These are phyloP conservation scores for Blastobotrys niveus DNA, from an alignment of 1,139 yeast genomes.

Conservation along the genomic window DNA sequence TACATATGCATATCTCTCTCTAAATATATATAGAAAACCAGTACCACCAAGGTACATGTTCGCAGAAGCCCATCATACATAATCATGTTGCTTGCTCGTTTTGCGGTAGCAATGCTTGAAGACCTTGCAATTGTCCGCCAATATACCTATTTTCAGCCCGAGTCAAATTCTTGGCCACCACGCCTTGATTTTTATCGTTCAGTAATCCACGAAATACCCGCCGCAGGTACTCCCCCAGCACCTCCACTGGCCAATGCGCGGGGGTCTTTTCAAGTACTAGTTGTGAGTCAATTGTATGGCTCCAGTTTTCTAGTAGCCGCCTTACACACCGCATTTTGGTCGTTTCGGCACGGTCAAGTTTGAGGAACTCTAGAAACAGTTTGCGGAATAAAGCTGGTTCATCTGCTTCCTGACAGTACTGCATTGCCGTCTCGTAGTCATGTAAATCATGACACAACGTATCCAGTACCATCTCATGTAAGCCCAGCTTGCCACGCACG, in stretches of 20 bases:
- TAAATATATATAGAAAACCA: no score
- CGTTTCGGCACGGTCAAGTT: slow-evolving; percentile 23
- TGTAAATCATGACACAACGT: slow-evolving; percentile 31
- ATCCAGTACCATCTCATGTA: slow-evolving; percentile 33
- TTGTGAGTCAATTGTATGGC: slow-evolving; percentile 28
- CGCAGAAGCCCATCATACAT: no score
- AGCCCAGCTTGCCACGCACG: slow-evolving; percentile 33
- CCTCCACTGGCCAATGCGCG: slow-evolving; percentile 35
- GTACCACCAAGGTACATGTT: no score
- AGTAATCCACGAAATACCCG: slow-evolving; percentile 22
- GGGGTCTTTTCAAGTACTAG: slow-evolving; percentile 32
- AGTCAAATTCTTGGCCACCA: slow-evolving; percentile 24
- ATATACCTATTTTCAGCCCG: slow-evolving; percentile 25
- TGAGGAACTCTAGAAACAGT: slow-evolving; percentile 29
- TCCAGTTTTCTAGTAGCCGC: slow-evolving; percentile 31
- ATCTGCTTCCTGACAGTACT: slow-evolving; percentile 27
- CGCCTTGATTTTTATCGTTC: slow-evolving; percentile 24
- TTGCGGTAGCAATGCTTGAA: no score
- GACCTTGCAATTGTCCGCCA: slow-evolving; percentile 14
- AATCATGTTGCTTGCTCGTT: no score
- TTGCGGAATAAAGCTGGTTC: slow-evolving; percentile 28
- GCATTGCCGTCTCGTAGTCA: slow-evolving; percentile 35
- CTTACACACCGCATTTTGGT: slow-evolving; percentile 27
- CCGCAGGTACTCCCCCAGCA: slow-evolving; percentile 28
- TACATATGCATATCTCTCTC: no score